Evolutionary conservation across 495 filamentous ascomycete species (phyloP).

Genomic region (Stereocaulon alpinum): DNA sequence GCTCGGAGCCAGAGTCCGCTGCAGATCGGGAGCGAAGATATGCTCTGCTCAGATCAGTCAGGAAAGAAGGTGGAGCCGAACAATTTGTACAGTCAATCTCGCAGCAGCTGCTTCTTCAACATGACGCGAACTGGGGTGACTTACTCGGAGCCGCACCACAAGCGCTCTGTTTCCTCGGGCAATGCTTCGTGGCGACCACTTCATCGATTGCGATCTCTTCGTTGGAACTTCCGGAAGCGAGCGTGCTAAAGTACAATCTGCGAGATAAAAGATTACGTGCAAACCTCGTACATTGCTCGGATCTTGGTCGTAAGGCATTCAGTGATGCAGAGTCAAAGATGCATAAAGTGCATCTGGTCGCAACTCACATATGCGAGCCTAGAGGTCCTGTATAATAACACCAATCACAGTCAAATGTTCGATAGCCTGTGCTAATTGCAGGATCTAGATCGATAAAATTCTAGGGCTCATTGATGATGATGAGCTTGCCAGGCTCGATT

Average conservation of each 20-base stretch:
- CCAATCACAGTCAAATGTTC: too few species aligned
- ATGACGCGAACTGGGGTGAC: not conserved
- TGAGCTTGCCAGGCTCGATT: not conserved
- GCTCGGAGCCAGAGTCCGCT: not conserved
- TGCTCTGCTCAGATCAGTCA: not conserved
- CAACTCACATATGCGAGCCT: not conserved
- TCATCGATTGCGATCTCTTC: not conserved
- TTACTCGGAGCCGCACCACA: not conserved
- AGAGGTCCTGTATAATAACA: not conserved
- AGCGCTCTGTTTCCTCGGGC: not conserved
- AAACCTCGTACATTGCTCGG: slow-evolving; percentile 1
- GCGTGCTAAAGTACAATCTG: not conserved
- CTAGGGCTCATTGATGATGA: not conserved
- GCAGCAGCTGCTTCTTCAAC: not conserved
- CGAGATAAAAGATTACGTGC: not conserved
- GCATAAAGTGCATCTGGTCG: not conserved
- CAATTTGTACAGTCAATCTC: not conserved
- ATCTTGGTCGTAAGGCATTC: slow-evolving; percentile 1
- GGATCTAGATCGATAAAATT: not conserved
- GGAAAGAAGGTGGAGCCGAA: not conserved
- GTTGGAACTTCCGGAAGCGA: not conserved
- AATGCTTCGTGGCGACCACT: not conserved
- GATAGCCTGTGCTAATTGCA: not conserved
- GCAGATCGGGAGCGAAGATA: not conserved
- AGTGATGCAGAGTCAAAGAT: not conserved